Evolutionary conservation across 2,329 filamentous ascomycete genomes (phyloP), one percentile per base, ranked within the genome.

Genomic region (Neopestalotiopsis sp.): DNA sequence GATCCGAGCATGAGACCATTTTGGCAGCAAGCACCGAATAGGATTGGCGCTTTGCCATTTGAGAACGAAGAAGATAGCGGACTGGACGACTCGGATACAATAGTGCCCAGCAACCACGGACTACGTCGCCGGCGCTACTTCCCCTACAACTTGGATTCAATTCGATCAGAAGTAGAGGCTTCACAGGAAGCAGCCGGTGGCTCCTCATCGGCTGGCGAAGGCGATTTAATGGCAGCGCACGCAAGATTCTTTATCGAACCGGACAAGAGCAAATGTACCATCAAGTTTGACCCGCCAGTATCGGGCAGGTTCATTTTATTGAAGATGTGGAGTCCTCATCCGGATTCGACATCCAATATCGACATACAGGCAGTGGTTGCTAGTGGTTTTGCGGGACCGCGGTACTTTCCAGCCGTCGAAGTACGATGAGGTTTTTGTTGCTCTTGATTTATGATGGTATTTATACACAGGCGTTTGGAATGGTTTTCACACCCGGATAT

Each of bases 321-420:
- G 71, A 98, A 98, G 84, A 89, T 98, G 78, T 98, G 94, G 93
- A 94, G 91, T 74, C 92, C 92, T 1, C 88, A 89, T 69, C 87
- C 89, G 32, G 89, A 91, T 62, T 85, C 88, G 4, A 74, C 78
- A 4, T 84, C 84, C 69, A 97, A 97, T 75, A 97, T 98, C 72
- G 94, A 97, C 77, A 94, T 98, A 52, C 92, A 97, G 79, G 94
- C 91, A 60, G 91, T 98, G 30, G 88, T 94, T 69, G 92, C 91
- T 1, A 91, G 92, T 75, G 95, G 95, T 0, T 98, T 91, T 80
- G 93, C 94, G 0, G 95, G 95, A 4, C 92, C 93, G 10, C 88
- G 95, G 69, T 97, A 91, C 79, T 96, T 97, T 75, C 93, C 94
- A 7, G 88, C 91, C 2, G 81, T 91, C 34, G 86, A 91, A 59